These are phyloP conservation scores for button mushroom (Agaricus bisporus) DNA, from an alignment of 768 basidiomycete species.

Conservation along the genomic window DNA sequence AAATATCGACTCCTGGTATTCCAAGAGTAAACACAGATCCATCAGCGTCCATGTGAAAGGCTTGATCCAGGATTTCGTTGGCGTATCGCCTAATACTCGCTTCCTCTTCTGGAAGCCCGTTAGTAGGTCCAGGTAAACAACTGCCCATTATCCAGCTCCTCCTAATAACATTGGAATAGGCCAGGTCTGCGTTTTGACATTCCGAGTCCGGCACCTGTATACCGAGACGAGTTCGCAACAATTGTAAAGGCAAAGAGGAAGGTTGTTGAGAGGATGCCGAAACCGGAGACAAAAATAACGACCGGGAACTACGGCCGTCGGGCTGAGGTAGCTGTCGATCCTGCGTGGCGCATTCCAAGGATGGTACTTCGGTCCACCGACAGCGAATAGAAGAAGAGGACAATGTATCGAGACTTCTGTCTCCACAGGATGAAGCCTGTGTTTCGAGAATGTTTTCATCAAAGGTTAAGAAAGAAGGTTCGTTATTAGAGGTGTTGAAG, in stretches of 20 bases:
- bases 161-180: background rate
- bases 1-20: background rate
- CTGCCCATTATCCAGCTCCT: background rate
- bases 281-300: constrained; percentile 21
- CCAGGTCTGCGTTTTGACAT: background rate
- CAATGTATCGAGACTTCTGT: background rate
- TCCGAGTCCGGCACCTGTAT: constrained; percentile 1
- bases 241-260: constrained; percentile 7
- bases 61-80: constrained; percentile 2
- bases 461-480: background rate
- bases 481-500: background rate
- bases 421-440: background rate
- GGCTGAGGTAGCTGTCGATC: constrained; percentile 20
- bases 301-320: constrained; percentile 24
- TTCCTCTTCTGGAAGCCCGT: background rate
- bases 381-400: constrained; percentile 8
- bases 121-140: background rate
- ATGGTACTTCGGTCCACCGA: background rate
- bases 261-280: constrained; percentile 6
- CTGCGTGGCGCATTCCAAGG: background rate
- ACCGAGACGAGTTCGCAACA: constrained; percentile 11
- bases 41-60: background rate
- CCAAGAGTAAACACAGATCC: background rate
- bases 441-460: background rate
- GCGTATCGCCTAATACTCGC: constrained; percentile 3